Evolutionary conservation across 2,329 filamentous ascomycete genomes (phyloP).

Genomic region (Grosmannia penicillata): DNA sequence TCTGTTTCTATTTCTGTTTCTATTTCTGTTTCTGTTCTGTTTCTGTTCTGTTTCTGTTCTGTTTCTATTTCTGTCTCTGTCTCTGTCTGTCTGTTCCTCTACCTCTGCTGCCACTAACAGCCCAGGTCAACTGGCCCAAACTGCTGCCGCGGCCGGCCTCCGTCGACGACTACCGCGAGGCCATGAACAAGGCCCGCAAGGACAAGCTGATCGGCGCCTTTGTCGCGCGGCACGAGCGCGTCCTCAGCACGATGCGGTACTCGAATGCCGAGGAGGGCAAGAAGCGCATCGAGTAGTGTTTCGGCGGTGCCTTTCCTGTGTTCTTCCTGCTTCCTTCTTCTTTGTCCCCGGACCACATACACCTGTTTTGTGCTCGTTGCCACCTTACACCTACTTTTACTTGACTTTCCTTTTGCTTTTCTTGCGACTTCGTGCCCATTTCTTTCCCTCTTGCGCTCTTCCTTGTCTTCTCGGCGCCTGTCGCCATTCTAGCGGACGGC

Average conservation of each 20-base stretch:
- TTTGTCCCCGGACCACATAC: too few species aligned
- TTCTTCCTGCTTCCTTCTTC: background rate
- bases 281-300: slow-evolving; percentile 74
- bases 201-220: slow-evolving; percentile 68
- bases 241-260: slow-evolving; percentile 68
- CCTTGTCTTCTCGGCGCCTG: too few species aligned
- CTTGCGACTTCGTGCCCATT: too few species aligned
- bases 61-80: background rate
- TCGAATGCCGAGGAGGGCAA: slow-evolving; percentile 91
- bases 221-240: slow-evolving; percentile 61
- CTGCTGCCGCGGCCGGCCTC: slow-evolving; percentile 80
- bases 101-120: background rate
- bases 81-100: slow-evolving; percentile 10
- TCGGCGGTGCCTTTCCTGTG: background rate
- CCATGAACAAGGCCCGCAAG: slow-evolving; percentile 67
- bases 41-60: background rate
- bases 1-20: background rate
- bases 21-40: background rate
- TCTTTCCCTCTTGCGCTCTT: too few species aligned
- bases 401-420: background rate
- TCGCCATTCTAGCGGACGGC: too few species aligned
- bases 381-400: too few species aligned
- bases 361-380: background rate
- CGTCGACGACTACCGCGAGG: slow-evolving; percentile 76
- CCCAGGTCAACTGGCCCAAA: slow-evolving; percentile 96